phyloP scores from a whole-genome alignment of 1,284 basidiomycete species.

The Xerocomus amazonicus region DNA sequence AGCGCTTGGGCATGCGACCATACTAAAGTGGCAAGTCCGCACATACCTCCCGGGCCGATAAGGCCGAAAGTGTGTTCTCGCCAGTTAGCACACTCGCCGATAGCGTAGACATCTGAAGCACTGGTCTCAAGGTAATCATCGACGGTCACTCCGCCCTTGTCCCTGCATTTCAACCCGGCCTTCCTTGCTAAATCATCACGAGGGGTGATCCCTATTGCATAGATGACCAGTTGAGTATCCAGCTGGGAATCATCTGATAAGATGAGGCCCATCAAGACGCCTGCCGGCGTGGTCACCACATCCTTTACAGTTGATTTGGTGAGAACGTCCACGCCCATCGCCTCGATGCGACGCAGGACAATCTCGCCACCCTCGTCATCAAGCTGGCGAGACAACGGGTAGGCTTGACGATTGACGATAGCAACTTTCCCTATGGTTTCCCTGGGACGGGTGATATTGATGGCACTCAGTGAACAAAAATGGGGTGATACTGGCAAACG shows the following conservation, averaged over 20 bases:
- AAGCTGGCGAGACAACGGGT: conserved; percentile 68
- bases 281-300: conserved; percentile 36
- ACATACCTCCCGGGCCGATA: conserved; percentile 58
- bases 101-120: conserved; percentile 61
- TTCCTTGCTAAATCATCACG: conserved; percentile 63
- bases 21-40: too few relatives aligned
- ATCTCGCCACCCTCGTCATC: conserved; percentile 68
- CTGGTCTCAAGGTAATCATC: conserved; percentile 57
- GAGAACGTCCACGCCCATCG: conserved; percentile 62
- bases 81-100: conserved; percentile 77
- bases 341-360: conserved; percentile 63
- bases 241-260: conserved; percentile 44
- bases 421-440: conserved; percentile 41
- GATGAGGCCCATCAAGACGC: conserved; percentile 46
- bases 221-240: conserved; percentile 54
- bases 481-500: too few relatives aligned
- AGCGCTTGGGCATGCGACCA: not conserved
- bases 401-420: conserved; percentile 60
- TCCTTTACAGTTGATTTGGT: conserved; percentile 48
- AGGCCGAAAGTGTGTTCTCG: conserved; percentile 65
- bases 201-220: conserved; percentile 67
- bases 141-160: conserved; percentile 58
- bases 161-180: conserved; percentile 48
- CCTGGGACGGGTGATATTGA: conserved; percentile 1
- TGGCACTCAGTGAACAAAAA: not conserved